Conservation (phyloP, 345 rosid species). For the Dipteronia sinensis region DNA sequence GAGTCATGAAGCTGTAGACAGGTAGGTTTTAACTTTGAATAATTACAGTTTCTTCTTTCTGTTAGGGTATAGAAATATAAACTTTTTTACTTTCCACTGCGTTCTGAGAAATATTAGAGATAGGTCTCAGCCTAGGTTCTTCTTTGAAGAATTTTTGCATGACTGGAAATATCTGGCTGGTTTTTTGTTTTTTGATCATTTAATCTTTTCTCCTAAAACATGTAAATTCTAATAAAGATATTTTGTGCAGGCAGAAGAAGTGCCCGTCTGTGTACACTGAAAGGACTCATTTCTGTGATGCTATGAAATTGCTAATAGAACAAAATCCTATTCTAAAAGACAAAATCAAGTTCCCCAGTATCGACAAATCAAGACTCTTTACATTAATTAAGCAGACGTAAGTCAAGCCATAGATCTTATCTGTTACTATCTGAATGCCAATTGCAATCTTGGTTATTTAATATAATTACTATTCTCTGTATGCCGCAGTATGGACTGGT, state of each 20-base stretch:
- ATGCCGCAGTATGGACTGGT: slow-evolving; percentile 41
- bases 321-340: slow-evolving; percentile 36
- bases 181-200: slow-evolving; percentile 22
- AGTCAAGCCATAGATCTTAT: slow-evolving; percentile 20
- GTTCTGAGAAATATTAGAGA: not conserved
- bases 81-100: not conserved
- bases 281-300: slow-evolving; percentile 19
- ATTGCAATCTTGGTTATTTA: not conserved
- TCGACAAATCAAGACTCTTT: slow-evolving; percentile 41
- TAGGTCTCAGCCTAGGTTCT: slow-evolving; percentile 1
- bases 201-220: slow-evolving; percentile 40
- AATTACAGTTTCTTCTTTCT: not conserved
- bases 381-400: slow-evolving; percentile 35
- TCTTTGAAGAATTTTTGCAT: slow-evolving; percentile 9
- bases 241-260: slow-evolving; percentile 28
- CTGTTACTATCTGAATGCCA: not conserved
- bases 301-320: slow-evolving; percentile 31
- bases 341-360: slow-evolving; percentile 33
- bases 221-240: slow-evolving; percentile 8
- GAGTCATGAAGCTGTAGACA: not conserved
- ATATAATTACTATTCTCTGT: slow-evolving; percentile 16
- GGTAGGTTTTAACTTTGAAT: slow-evolving; percentile 1
- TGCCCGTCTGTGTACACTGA: not conserved
- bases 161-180: not conserved
- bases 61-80: not conserved